Conservation (phyloP, 345 rosid species). For the Gossypium ekmanianum region DNA sequence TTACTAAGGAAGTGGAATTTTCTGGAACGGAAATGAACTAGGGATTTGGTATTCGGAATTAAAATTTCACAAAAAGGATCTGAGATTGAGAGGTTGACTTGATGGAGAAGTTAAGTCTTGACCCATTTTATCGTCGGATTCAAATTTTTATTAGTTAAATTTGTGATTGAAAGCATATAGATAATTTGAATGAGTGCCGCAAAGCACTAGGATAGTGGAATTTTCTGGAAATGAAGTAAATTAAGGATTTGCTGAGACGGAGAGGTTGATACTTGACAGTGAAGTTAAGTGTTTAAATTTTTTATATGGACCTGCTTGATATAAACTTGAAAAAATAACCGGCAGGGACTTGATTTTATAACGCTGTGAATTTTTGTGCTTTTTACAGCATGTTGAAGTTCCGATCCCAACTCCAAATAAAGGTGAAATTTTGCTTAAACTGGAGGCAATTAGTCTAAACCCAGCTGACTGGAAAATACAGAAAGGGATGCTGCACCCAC, state of each 20-base stretch:
- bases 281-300: neutral
- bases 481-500: constrained; percentile 44
- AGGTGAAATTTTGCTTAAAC: constrained; percentile 46
- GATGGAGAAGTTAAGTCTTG: no score
- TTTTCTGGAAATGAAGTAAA: neutral
- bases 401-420: constrained; percentile 35
- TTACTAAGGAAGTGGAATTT: neutral
- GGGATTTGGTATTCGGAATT: neutral
- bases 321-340: neutral
- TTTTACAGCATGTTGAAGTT: constrained; percentile 51
- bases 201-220: neutral
- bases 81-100: neutral
- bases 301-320: neutral
- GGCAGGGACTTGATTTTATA: neutral
- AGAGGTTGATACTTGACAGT: neutral
- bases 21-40: neutral
- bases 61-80: neutral
- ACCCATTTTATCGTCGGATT: no score
- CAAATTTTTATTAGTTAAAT: no score
- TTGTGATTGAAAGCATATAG: no score
- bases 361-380: neutral
- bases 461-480: constrained; percentile 58
- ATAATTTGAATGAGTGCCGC: no score
- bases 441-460: constrained; percentile 46
- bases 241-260: neutral